These are phyloP conservation scores for Astragalus glycyphyllos DNA, from an alignment of 306 rosid genomes.

Conservation along the genomic window DNA sequence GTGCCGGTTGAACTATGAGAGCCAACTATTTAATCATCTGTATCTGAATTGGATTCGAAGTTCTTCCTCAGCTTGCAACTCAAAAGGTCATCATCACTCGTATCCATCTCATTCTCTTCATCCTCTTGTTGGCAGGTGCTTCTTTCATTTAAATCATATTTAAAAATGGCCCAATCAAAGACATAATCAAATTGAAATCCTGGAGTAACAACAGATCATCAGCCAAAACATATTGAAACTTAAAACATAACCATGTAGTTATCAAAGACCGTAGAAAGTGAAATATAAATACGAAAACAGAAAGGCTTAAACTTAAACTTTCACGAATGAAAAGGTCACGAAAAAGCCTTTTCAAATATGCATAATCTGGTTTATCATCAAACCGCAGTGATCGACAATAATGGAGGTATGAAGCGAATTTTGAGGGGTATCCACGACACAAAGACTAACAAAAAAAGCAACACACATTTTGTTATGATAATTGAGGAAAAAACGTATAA, in stretches of 20 bases:
- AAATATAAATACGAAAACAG: neutral
- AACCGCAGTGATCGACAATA: constrained; percentile 92
- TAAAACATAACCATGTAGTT: constrained; percentile 17
- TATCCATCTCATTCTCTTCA: too few relatives aligned
- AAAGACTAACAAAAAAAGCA: constrained; percentile 65
- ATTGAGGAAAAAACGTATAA: neutral
- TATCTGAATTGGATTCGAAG: too few relatives aligned
- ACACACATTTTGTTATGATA: constrained; percentile 38
- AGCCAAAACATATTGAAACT: constrained; percentile 28
- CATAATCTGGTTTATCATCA: constrained; percentile 97
- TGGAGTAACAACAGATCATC: constrained; percentile 46
- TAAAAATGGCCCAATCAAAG: constrained; percentile 98
- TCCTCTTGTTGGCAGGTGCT: too few relatives aligned
- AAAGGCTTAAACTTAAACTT: constrained; percentile 69
- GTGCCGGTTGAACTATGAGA: too few relatives aligned
- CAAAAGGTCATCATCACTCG: too few relatives aligned
- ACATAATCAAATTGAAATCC: constrained; percentile 97
- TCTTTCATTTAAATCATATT: too few relatives aligned
- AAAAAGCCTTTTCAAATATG: constrained; percentile 93
- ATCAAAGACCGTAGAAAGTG: constrained; percentile 17
- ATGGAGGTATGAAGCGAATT: constrained; percentile 92
- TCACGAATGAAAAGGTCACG: constrained; percentile 96
- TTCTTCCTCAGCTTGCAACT: too few relatives aligned
- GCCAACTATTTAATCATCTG: too few relatives aligned
- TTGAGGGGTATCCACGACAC: constrained; percentile 92